Evolutionary conservation across 495 filamentous ascomycete genomes (phyloP), one percentile per base, ranked within the genome.

Genomic region (Tuber indicum): DNA sequence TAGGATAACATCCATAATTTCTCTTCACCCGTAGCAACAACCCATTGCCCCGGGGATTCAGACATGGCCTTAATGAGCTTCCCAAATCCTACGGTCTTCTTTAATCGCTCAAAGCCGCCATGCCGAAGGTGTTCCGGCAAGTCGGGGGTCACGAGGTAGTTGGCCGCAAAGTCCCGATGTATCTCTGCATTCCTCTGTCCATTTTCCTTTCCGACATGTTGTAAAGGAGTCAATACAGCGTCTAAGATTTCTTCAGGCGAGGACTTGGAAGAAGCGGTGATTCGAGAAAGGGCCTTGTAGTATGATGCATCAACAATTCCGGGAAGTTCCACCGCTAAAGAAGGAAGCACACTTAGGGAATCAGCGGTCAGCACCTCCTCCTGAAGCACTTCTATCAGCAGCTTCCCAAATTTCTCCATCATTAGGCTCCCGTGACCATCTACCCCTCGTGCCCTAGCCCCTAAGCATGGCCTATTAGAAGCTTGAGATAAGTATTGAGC

Each of bases 1-100:
- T 97, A 92, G 36, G 91, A 88, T 72, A 97, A 85, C 36, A 99
- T 86, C 91, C 94, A 96, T 36, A 94, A 85, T 23, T 87, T 87
- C 39, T 82, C 82, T 52, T 85, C 81, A 17, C 82, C 81, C 72
- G 85, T 84, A 72, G 72, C 58, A 26, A 69, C 71, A 45, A 36
- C 44, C 43, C 83, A 79, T 75, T 81, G 49, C 73, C 76, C 81
- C 16, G 78, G 73, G 9, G 70, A 72, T 62, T 75, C 70, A 19
- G 78, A 72, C 72, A 82, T 81, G n/a, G 75, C 71, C 7, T 75
- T 75, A n/a, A 81, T 69, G 1, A 75, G 77, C 41, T 44, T 81
- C 58, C 72, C 84, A 73, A 66, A 47, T 49, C 74, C 23, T n/a
- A 79, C 44, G 1, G 39, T 41, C 70, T 19, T 19, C 23, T 69